phyloP scores from a whole-genome alignment of 1,139 yeast genomes.

The Candida glucosophila region DNA sequence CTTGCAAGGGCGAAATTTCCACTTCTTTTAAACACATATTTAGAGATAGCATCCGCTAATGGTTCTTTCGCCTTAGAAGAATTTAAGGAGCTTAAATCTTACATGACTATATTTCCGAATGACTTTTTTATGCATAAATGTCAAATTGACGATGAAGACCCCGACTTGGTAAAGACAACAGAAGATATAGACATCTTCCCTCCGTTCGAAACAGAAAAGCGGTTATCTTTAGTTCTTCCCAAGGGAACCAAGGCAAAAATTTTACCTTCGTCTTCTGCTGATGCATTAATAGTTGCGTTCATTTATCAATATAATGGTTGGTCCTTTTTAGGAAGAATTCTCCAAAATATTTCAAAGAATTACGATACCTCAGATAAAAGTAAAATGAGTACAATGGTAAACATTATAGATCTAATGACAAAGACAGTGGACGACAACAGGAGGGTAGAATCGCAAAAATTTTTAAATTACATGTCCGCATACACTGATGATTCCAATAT shows the following conservation, averaged over 20 bases:
- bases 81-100: conserved; percentile 50
- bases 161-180: conserved; percentile 40
- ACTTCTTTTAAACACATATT: conserved; percentile 51
- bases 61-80: conserved; percentile 62
- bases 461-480: conserved; percentile 47
- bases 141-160: conserved; percentile 43
- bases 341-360: conserved; percentile 50
- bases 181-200: conserved; percentile 36
- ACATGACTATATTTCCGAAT: conserved; percentile 38
- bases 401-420: conserved; percentile 44
- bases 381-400: conserved; percentile 31
- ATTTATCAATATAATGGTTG: conserved; percentile 75
- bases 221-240: conserved; percentile 33
- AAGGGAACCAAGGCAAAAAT: conserved; percentile 66
- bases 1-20: conserved; percentile 73
- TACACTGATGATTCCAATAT: conserved; percentile 63
- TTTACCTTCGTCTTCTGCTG: conserved; percentile 37
- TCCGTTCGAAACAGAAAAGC: conserved; percentile 40
- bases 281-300: conserved; percentile 57
- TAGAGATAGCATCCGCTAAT: conserved; percentile 54
- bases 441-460: conserved; percentile 29
- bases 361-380: conserved; percentile 26
- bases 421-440: conserved; percentile 39
- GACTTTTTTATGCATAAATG: conserved; percentile 29
- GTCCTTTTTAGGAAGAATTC: conserved; percentile 70